phyloP scores from a whole-genome alignment of 306 rosid genomes.

The Spatholobus suberectus region DNA sequence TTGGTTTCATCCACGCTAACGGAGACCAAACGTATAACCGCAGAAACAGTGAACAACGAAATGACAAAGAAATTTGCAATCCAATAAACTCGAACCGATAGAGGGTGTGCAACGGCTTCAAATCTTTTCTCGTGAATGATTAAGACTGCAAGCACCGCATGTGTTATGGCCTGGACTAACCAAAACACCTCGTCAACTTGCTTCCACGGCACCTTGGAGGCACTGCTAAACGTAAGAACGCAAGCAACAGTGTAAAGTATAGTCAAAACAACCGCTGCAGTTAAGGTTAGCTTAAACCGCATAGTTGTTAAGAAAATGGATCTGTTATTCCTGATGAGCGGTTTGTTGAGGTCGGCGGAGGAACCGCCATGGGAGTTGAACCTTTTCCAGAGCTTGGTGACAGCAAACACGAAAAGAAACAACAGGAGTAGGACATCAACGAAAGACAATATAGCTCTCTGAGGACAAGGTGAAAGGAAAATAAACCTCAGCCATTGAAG shows the following conservation, averaged over 20 bases:
- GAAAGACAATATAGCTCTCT: constrained; percentile 64
- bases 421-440: constrained; percentile 53
- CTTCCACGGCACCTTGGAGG: constrained; percentile 47
- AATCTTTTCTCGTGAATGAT: constrained; percentile 63
- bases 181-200: constrained; percentile 61
- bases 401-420: constrained; percentile 47
- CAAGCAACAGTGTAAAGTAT: constrained; percentile 50
- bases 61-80: constrained; percentile 46
- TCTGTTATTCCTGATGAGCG: constrained; percentile 40
- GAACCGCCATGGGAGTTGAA: constrained; percentile 32
- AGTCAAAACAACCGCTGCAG: constrained; percentile 45
- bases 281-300: constrained; percentile 60
- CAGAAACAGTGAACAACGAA: constrained; percentile 58
- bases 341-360: constrained; percentile 46
- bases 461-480: constrained; percentile 75
- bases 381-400: constrained; percentile 55
- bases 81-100: constrained; percentile 69
- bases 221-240: constrained; percentile 44
- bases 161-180: constrained; percentile 65
- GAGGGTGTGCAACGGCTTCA: constrained; percentile 53
- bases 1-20: neutral
- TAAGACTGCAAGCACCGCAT: constrained; percentile 49
- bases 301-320: constrained; percentile 34
- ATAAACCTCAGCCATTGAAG: constrained; percentile 65
- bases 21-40: constrained; percentile 54